A percentile compares a stretch with the other conserved stretches of the same genome.
Evolutionary conservation across 257 asterid species (phyloP).

Genomic region (Euphrasia confusa): DNA sequence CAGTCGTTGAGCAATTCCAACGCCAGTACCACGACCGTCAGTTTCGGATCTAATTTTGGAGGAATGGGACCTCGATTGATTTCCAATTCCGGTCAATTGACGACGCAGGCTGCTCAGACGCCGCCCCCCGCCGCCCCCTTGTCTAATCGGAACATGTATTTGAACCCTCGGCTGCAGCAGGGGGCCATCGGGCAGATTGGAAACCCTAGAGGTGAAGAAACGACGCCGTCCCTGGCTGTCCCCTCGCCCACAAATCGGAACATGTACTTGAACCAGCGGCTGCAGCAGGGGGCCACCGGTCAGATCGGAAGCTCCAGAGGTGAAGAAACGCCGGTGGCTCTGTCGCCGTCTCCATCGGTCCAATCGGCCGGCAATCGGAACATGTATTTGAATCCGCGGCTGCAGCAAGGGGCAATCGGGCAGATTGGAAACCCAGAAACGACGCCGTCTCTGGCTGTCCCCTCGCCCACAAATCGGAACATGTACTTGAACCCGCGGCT

Average conservation of each 20-base stretch:
- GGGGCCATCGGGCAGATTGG: constrained; percentile 18
- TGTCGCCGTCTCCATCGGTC: constrained; percentile 21
- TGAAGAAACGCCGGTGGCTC: constrained; percentile 29
- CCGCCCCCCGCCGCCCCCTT: constrained; percentile 22
- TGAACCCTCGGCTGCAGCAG: constrained; percentile 59
- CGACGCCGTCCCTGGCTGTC: constrained; percentile 12
- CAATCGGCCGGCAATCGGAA: constrained; percentile 35
- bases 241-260: constrained; percentile 36
- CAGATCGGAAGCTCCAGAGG: constrained; percentile 35
- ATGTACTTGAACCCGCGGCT: constrained; percentile 63
- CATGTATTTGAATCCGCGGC: constrained; percentile 56
- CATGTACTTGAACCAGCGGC: constrained; percentile 57
- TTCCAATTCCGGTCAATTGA: constrained; percentile 27
- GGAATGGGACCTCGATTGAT: constrained; percentile 40
- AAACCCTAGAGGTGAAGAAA: constrained; percentile 21
- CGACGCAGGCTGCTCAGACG: constrained; percentile 22
- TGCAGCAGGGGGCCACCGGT: constrained; percentile 34
- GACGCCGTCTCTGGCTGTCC: constrained; percentile 11
- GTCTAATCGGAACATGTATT: constrained; percentile 42
- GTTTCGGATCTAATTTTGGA: constrained; percentile 37
- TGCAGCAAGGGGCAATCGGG: constrained; percentile 35
- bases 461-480: constrained; percentile 36
- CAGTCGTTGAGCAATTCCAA: constrained; percentile 43
- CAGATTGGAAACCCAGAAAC: constrained; percentile 39
- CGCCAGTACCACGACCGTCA: constrained; percentile 28